phyloP scores from a whole-genome alignment of 805 yeast genomes.

The Nakazawaea holstii region DNA sequence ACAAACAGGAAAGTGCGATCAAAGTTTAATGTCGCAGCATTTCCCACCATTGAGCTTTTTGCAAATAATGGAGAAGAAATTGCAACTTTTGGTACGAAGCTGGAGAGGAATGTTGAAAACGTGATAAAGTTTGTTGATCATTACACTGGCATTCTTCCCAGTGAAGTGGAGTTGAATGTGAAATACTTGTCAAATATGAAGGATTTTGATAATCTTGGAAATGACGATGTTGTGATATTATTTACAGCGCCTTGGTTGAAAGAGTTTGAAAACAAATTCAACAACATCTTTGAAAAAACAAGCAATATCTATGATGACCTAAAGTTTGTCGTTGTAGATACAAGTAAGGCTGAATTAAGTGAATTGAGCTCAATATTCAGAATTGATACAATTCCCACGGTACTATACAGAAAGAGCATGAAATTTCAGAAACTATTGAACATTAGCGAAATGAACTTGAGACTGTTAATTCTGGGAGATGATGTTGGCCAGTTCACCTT shows the following conservation, averaged over 20 bases:
- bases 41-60: slow-evolving; percentile 41
- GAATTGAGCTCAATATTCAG: slow-evolving; percentile 23
- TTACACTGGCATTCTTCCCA: slow-evolving; percentile 28
- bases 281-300: slow-evolving; percentile 25
- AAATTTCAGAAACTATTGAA: slow-evolving; percentile 14
- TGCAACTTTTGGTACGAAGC: slow-evolving; percentile 25
- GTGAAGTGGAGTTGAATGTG: slow-evolving; percentile 22
- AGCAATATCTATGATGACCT: slow-evolving; percentile 20
- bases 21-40: slow-evolving; percentile 35
- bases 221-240: slow-evolving; percentile 22
- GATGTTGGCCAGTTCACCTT: slow-evolving; percentile 23
- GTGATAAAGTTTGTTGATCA: slow-evolving; percentile 26
- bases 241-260: slow-evolving; percentile 33
- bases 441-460: slow-evolving; percentile 21
- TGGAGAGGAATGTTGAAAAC: slow-evolving; percentile 26
- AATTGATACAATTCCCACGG: slow-evolving; percentile 13
- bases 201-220: slow-evolving; percentile 13
- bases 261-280: slow-evolving; percentile 25
- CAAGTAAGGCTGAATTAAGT: slow-evolving; percentile 21
- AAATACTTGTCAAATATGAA: slow-evolving; percentile 7
- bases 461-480: slow-evolving; percentile 23
- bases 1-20: slow-evolving; percentile 28
- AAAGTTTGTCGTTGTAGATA: slow-evolving; percentile 29
- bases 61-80: slow-evolving; percentile 32
- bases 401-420: background rate